A percentile compares a stretch with the other conserved stretches of the same genome.
These are phyloP conservation scores for Aspergillus pseudoglaucus DNA, from an alignment of 2,329 filamentous ascomycete genomes.

Conservation along the genomic window DNA sequence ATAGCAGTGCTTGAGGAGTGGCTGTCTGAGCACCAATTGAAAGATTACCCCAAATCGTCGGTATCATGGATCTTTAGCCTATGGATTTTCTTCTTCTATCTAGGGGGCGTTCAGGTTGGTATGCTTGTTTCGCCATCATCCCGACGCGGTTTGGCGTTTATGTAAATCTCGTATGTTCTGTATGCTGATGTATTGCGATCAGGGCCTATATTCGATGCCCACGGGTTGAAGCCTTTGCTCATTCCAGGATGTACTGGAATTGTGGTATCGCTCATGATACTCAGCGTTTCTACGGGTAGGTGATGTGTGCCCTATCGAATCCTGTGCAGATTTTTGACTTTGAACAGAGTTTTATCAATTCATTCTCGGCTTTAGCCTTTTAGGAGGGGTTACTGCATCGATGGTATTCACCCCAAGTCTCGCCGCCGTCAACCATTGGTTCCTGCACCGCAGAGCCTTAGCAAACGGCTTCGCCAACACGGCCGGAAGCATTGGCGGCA, in stretches of 20 bases:
- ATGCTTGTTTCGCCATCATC: constrained; percentile 5
- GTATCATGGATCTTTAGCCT: constrained; percentile 32
- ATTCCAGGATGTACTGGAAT: constrained; percentile 24
- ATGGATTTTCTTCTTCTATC: constrained; percentile 27
- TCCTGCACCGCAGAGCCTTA: constrained; percentile 14
- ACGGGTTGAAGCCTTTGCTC: constrained; percentile 21
- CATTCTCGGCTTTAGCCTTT: constrained; percentile 15
- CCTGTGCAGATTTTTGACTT: not conserved
- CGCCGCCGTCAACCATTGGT: constrained; percentile 19
- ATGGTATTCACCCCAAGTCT: constrained; percentile 18
- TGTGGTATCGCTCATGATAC: constrained; percentile 4
- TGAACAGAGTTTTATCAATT: constrained; percentile 14
- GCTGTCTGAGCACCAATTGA: constrained; percentile 23
- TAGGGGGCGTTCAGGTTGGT: constrained; percentile 26
- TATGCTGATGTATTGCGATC: not conserved
- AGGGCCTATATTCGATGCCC: constrained; percentile 28
- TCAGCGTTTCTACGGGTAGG: constrained; percentile 8
- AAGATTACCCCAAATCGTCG: constrained; percentile 19
- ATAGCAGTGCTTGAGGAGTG: constrained; percentile 27
- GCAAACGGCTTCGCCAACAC: constrained; percentile 18
- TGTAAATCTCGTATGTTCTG: not conserved
- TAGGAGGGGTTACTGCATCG: constrained; percentile 13
- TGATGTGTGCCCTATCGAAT: not conserved
- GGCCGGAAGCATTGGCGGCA: constrained; percentile 15
- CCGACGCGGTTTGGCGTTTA: not conserved